These are phyloP conservation scores for Paracorniculantispora psalliotae DNA, from an alignment of 2,329 filamentous ascomycete genomes.

Conservation along the genomic window DNA sequence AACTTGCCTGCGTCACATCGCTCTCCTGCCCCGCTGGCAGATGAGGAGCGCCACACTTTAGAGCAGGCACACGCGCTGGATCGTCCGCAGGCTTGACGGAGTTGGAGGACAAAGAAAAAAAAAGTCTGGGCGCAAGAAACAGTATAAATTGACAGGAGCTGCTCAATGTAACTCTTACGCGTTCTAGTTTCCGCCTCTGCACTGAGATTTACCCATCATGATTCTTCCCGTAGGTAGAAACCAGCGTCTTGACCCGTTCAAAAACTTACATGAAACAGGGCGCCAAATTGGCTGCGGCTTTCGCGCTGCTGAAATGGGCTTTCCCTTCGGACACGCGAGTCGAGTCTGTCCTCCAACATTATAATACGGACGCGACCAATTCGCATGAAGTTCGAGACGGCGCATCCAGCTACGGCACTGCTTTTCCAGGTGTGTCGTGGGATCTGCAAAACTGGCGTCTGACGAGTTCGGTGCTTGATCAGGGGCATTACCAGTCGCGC, in stretches of 20 bases:
- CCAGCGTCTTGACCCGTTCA: background rate
- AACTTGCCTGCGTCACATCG: background rate
- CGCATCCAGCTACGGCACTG: conserved; percentile 18
- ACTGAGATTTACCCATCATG: background rate
- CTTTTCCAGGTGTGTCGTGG: conserved; percentile 24
- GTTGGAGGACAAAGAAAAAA: background rate
- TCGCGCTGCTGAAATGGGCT: background rate
- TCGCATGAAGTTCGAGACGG: background rate
- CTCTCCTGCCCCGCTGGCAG: background rate
- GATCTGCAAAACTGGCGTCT: conserved; percentile 24
- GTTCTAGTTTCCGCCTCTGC: background rate
- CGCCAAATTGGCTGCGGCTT: background rate
- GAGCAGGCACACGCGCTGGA: background rate
- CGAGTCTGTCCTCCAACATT: background rate
- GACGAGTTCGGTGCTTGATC: conserved; percentile 20
- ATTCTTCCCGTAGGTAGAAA: background rate
- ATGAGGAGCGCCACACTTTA: background rate
- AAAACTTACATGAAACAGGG: background rate
- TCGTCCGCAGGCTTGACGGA: background rate
- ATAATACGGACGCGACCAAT: background rate
- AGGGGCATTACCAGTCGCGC: conserved; percentile 24
- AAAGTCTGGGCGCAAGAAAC: background rate
- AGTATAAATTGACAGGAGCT: background rate
- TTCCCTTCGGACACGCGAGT: background rate
- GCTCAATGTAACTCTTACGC: background rate